Evolutionary conservation across 2,329 filamentous ascomycete species (phyloP).

Genomic region (Arthrobotrys musiformis): DNA sequence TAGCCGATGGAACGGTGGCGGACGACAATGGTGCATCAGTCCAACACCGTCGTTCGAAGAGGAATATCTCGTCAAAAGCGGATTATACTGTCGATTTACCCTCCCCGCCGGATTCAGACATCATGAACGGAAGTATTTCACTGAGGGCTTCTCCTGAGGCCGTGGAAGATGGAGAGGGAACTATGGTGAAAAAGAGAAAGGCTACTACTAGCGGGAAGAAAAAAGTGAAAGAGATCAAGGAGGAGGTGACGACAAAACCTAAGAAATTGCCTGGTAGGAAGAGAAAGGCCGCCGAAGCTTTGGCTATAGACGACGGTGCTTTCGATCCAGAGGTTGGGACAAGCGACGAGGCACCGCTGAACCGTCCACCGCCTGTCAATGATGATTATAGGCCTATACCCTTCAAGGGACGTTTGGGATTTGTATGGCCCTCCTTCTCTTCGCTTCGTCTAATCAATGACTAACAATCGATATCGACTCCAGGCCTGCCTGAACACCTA

Average conservation of each 20-base stretch:
- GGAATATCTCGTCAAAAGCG: conserved; percentile 14
- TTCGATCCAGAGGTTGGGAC: not conserved
- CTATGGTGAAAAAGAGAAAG: not conserved
- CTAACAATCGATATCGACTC: not conserved
- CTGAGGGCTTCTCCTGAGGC: conserved; percentile 19
- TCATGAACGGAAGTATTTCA: conserved; percentile 19
- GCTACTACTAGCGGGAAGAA: not conserved
- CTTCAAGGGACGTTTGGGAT: conserved; percentile 89
- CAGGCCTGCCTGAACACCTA: conserved; percentile 95
- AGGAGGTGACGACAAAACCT: not conserved
- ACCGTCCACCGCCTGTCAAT: conserved; percentile 80
- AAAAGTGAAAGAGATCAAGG: not conserved
- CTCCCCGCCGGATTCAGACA: conserved; percentile 14
- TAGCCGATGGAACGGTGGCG: not conserved
- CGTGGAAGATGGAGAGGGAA: conserved; percentile 17
- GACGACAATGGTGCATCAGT: not conserved
- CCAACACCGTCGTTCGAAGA: conserved; percentile 1
- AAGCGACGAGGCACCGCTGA: conserved; percentile 55
- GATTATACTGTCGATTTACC: conserved; percentile 26
- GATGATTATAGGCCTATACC: conserved; percentile 85
- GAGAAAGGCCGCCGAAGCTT: conserved; percentile 8
- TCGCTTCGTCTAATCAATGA: no score
- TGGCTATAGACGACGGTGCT: conserved; percentile 3
- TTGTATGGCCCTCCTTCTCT: conserved; percentile 72
- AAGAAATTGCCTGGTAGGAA: conserved; percentile 18